Evolutionary conservation across 495 filamentous ascomycete genomes (phyloP).

Genomic region (Hypomontagnella submonticulosa): DNA sequence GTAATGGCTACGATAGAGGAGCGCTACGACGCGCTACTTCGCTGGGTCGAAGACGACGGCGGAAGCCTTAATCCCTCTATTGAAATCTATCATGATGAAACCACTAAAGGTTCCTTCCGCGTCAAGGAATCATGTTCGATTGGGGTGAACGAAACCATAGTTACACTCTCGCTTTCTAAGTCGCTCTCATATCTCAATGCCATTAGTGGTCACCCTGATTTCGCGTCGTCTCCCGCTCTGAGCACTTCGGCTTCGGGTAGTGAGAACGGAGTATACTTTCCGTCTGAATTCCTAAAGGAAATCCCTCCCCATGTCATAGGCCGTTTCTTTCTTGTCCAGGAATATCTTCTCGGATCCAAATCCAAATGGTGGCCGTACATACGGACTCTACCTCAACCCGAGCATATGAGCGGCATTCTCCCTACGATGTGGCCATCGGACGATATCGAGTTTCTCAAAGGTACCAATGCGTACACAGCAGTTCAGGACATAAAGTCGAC

Average conservation of each 20-base stretch:
- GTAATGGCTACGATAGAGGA: slow-evolving; percentile 38
- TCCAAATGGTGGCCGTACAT: slow-evolving; percentile 66
- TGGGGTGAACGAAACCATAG: slow-evolving; percentile 47
- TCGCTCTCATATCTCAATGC: slow-evolving; percentile 60
- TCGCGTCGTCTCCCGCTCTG: slow-evolving; percentile 19
- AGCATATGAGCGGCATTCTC: slow-evolving; percentile 50
- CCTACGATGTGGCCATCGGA: slow-evolving; percentile 59
- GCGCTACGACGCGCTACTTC: slow-evolving; percentile 42
- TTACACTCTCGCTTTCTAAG: slow-evolving; percentile 51
- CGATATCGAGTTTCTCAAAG: slow-evolving; percentile 57
- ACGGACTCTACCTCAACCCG: slow-evolving; percentile 60
- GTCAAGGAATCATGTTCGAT: slow-evolving; percentile 44
- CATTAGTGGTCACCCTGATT: slow-evolving; percentile 46
- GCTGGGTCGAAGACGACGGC: slow-evolving; percentile 53
- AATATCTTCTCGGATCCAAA: slow-evolving; percentile 57
- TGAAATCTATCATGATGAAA: slow-evolving; percentile 57
- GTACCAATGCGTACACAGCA: slow-evolving; percentile 61
- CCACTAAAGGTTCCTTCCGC: slow-evolving; percentile 57
- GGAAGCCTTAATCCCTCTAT: slow-evolving; percentile 55
- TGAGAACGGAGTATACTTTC: slow-evolving; percentile 42
- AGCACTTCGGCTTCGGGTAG: neutral
- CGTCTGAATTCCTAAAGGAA: slow-evolving; percentile 50
- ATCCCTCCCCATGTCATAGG: slow-evolving; percentile 59
- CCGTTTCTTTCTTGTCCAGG: slow-evolving; percentile 60
- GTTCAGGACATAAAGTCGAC: slow-evolving; percentile 56